phyloP scores from a whole-genome alignment of 208 protist genomes.

The Wallacemonas sp. region DNA sequence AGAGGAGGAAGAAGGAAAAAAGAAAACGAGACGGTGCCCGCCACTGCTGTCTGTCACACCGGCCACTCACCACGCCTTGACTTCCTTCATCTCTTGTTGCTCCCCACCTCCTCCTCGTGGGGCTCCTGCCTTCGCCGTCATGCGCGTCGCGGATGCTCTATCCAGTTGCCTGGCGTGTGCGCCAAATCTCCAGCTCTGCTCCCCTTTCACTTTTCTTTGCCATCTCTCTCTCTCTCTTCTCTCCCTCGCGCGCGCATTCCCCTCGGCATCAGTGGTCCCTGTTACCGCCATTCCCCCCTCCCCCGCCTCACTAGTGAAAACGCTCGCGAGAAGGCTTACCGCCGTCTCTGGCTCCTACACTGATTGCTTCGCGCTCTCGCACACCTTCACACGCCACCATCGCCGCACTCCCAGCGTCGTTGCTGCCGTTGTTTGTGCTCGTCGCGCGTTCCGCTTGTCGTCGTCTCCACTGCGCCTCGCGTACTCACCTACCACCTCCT shows the following conservation, averaged over 20 bases:
- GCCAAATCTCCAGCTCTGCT: too few species aligned
- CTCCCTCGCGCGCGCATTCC: not conserved
- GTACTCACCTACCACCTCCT: not conserved
- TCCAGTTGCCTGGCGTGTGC: too few species aligned
- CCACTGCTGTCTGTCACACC: too few species aligned
- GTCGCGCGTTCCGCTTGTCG: not conserved
- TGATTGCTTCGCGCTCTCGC: not conserved
- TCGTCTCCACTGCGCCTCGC: not conserved
- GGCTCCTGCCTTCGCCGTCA: too few species aligned
- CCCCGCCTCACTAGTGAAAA: not conserved
- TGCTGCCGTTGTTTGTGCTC: not conserved
- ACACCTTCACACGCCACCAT: not conserved
- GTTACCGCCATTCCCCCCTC: not conserved
- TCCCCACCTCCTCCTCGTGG: too few species aligned
- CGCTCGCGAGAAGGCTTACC: not conserved
- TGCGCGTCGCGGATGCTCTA: too few species aligned
- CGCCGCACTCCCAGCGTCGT: not conserved
- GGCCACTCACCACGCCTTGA: too few species aligned
- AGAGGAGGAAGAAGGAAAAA: too few species aligned
- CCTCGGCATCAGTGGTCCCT: not conserved
- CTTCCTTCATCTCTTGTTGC: too few species aligned
- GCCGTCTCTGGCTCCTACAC: not conserved
- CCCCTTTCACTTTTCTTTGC: conserved; percentile 9
- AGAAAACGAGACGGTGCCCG: too few species aligned
- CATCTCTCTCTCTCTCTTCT: conserved; percentile 10